These are phyloP conservation scores for Avena eriantha DNA, from an alignment of 176 grass and related monocot species.

Conservation along the genomic window DNA sequence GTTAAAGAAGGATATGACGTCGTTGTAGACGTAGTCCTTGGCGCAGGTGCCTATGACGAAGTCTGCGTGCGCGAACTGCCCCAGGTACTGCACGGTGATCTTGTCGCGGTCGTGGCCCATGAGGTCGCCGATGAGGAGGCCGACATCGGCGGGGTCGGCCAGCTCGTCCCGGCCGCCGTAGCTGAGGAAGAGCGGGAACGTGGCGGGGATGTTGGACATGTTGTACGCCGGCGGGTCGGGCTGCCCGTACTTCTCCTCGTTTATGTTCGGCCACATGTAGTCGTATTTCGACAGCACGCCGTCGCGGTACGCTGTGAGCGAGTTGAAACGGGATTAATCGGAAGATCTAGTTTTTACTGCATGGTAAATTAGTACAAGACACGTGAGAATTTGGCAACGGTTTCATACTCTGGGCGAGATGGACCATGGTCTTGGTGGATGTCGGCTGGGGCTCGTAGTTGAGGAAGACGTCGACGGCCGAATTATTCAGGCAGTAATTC, in stretches of 20 bases:
- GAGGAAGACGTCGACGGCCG: conserved; percentile 69
- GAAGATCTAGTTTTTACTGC: not conserved
- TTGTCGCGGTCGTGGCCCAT: conserved; percentile 51
- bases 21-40: conserved; percentile 65
- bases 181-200: conserved; percentile 78
- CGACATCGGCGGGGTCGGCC: conserved; percentile 63
- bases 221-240: conserved; percentile 60
- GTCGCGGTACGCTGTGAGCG: conserved; percentile 60
- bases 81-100: conserved; percentile 67
- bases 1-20: conserved; percentile 62
- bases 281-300: conserved; percentile 73
- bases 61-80: conserved; percentile 75
- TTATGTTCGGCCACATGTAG: conserved; percentile 51
- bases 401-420: conserved; percentile 86
- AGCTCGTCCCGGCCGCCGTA: conserved; percentile 80
- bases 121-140: conserved; percentile 56
- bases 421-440: conserved; percentile 81
- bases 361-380: not conserved
- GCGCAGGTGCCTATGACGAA: conserved; percentile 78
- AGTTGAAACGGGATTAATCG: not conserved
- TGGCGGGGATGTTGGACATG: conserved; percentile 56
- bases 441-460: conserved; percentile 88
- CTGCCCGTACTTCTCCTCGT: conserved; percentile 67
- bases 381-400: no score
- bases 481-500: conserved; percentile 90